Evolutionary conservation across 768 basidiomycete species (phyloP), one percentile per base, ranked within the genome.

Genomic region (Russula compacta): DNA sequence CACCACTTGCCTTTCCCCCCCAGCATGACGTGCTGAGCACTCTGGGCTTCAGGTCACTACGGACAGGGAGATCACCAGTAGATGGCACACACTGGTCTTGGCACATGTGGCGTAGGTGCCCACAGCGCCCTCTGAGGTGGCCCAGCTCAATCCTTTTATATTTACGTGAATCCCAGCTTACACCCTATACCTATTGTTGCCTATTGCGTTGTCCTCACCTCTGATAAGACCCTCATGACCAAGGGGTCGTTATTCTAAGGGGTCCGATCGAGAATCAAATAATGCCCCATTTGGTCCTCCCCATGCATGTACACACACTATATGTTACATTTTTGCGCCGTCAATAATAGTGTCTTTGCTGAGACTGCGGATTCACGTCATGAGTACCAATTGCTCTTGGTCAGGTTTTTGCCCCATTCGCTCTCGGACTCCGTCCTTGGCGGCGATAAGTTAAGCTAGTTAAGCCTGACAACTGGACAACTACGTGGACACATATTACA

Each of bases 1-100:
- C 32, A 78, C 76, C 1, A 29, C 24, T 29, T 29, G 71, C 71
- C 8, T 67, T 82, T 5, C 73, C 81, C n/a, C 72, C 75, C 74
- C 2, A 66, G 29, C 73, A 77, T 1, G 81, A 80, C 2, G 78
- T 79, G 2, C 64, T 79, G 24, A 76, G 29, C 79, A 81, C 59
- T 66, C 60, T 33, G 76, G 70, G 3, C 63, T 61, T 15, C 66
- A 68, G 11, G 6, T 19, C 43, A 17, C 11, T 3, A 24, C 21
- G n/a, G 5, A 21, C 44, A 46, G 44, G 12, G 1, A 46, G 11
- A 6, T 12, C 19, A 21, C 12, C 24, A 29, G 24, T 29, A 29
- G 24, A 29, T 29, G 3, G 24, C 24, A 29, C 24, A 2, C 24
- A 3, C 24, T 2, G 24, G 36, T 15, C 39, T 40, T 46, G 44